A percentile compares a stretch with the other conserved stretches of the same genome.
Evolutionary conservation across 208 protist species (phyloP).

Genomic region (Strigomonas culicis): DNA sequence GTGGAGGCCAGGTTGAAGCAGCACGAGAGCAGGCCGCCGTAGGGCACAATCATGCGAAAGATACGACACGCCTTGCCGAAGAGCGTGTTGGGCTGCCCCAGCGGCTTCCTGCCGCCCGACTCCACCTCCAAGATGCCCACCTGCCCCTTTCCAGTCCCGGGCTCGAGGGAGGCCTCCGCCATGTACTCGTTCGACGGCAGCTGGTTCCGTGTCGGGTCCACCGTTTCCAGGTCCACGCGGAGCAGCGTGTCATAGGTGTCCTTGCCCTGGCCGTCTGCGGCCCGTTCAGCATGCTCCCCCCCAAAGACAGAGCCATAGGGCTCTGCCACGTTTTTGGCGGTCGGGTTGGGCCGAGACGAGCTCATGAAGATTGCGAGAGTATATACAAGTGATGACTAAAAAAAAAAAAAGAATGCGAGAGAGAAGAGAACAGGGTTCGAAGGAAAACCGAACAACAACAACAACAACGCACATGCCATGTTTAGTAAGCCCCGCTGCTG

Average conservation of each 20-base stretch:
- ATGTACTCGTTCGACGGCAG: no score
- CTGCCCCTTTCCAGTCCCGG: not conserved
- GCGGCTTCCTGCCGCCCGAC: conserved; percentile 8
- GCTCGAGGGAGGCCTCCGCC: no score
- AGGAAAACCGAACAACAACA: not conserved
- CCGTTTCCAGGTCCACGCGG: not conserved
- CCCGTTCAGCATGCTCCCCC: no score
- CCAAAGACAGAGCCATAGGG: no score
- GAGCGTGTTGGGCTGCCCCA: not conserved
- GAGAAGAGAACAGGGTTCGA: not conserved
- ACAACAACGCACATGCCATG: no score
- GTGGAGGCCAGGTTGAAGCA: conserved; percentile 45
- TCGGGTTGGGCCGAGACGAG: no score
- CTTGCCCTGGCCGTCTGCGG: not conserved
- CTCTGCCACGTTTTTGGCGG: no score
- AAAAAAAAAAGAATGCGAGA: not conserved
- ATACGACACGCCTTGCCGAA: conserved; percentile 12
- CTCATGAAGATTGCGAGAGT: no score
- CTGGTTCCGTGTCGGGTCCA: not conserved
- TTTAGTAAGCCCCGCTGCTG: no score
- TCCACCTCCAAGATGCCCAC: not conserved
- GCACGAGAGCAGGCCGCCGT: conserved; percentile 34
- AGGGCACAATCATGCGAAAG: conserved; percentile 41
- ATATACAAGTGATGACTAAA: no score
- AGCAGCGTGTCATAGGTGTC: conserved; percentile 1